Evolutionary conservation across 1,284 basidiomycete species (phyloP).

Genomic region (Erythrobasidium hasegawianum): DNA sequence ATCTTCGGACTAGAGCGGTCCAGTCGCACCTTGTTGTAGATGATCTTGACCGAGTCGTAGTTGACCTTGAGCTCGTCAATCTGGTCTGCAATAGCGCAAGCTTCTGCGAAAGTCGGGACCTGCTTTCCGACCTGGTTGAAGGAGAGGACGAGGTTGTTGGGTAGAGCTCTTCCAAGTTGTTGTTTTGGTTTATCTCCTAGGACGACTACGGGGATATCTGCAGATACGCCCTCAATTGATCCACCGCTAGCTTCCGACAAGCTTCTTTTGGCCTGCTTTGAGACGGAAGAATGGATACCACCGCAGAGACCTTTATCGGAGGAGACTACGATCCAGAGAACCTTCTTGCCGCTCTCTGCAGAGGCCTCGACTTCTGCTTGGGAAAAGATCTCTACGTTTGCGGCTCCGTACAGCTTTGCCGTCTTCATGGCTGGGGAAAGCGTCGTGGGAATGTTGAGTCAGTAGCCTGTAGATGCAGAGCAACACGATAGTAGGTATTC

Average conservation of each 20-base stretch:
- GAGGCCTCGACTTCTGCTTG: conserved; percentile 55
- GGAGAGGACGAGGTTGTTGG: conserved; percentile 70
- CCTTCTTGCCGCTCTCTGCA: conserved; percentile 57
- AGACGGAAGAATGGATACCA: conserved; percentile 97
- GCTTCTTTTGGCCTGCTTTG: conserved; percentile 77
- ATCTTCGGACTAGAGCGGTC: background rate
- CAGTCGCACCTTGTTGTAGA: conserved; percentile 76
- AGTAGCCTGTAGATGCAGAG: too few relatives aligned
- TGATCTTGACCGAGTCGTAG: conserved; percentile 78
- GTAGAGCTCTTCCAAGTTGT: conserved; percentile 71
- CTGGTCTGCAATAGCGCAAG: conserved; percentile 87
- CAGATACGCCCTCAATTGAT: conserved; percentile 43
- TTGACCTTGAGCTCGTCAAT: conserved; percentile 79
- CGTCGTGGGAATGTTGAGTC: too few relatives aligned
- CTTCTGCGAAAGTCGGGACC: conserved; percentile 95
- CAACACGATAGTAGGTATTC: too few relatives aligned
- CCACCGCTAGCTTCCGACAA: conserved; percentile 53
- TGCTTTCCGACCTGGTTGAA: conserved; percentile 98
- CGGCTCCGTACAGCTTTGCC: conserved; percentile 89
- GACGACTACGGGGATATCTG: conserved; percentile 68
- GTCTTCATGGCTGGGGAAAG: conserved; percentile 81
- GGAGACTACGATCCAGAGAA: conserved; percentile 53
- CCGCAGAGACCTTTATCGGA: conserved; percentile 99
- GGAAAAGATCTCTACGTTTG: conserved; percentile 88
- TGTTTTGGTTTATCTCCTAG: conserved; percentile 97